phyloP scores from a whole-genome alignment of 768 basidiomycete species.

The Dioszegia crocea region DNA sequence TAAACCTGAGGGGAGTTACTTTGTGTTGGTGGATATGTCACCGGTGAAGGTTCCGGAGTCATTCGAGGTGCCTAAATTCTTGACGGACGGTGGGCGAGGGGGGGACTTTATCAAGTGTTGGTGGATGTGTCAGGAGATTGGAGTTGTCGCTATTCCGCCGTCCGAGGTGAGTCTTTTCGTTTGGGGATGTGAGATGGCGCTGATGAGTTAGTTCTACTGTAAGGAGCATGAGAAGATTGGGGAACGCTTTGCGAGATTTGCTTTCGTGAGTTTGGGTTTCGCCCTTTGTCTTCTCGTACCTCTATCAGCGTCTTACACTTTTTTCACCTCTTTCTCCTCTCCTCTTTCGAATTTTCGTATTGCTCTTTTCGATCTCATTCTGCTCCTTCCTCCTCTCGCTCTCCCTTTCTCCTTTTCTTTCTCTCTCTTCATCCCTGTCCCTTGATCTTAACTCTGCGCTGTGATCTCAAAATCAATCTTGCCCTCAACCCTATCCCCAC shows the following conservation, averaged over 20 bases:
- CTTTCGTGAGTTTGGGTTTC: slow-evolving; percentile 51
- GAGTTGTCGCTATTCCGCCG: slow-evolving; percentile 88
- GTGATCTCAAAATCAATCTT: no score
- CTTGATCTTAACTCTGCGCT: no score
- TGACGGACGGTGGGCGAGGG: slow-evolving; percentile 65
- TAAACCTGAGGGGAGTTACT: slow-evolving; percentile 84
- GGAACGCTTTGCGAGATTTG: slow-evolving; percentile 80
- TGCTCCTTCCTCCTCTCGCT: no score
- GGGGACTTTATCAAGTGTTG: slow-evolving; percentile 91
- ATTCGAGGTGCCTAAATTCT: slow-evolving; percentile 72
- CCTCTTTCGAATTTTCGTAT: no score
- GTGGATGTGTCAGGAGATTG: slow-evolving; percentile 87
- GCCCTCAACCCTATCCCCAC: no score
- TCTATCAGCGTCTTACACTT: no score
- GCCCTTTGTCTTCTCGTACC: neutral
- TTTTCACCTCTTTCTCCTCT: no score
- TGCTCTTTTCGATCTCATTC: no score
- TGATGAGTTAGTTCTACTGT: slow-evolving; percentile 74
- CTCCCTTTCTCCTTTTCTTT: no score
- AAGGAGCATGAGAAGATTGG: slow-evolving; percentile 79
- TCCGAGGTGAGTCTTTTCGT: slow-evolving; percentile 87
- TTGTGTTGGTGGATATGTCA: slow-evolving; percentile 60
- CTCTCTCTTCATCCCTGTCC: no score
- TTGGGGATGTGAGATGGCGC: neutral
- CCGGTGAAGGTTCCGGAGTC: slow-evolving; percentile 72